phyloP scores from a whole-genome alignment of 2,329 filamentous ascomycete species.

The Blastomyces parvus region DNA sequence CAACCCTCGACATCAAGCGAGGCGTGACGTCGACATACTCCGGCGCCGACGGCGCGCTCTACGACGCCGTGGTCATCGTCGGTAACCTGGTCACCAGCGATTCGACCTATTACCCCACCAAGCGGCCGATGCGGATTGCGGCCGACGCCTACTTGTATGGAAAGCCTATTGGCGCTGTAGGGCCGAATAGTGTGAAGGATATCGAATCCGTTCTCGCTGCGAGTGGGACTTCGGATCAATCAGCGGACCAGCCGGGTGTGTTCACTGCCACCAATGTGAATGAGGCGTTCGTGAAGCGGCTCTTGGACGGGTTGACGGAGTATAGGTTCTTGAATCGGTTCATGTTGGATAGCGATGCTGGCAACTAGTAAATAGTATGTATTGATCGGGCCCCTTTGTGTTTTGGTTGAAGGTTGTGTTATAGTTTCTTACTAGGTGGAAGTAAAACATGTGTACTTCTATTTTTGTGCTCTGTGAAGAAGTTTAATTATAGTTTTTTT shows the following conservation, averaged over 20 bases:
- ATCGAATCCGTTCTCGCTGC: slow-evolving; percentile 28
- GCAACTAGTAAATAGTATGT: too few species aligned
- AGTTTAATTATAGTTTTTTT: too few species aligned
- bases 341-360: slow-evolving; percentile 39
- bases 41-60: slow-evolving; percentile 45
- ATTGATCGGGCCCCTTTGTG: too few species aligned
- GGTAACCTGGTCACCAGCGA: slow-evolving; percentile 17
- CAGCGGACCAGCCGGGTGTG: slow-evolving; percentile 23
- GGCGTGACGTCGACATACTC: slow-evolving; percentile 55
- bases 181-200: slow-evolving; percentile 31
- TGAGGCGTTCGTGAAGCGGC: slow-evolving; percentile 32
- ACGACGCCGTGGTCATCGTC: slow-evolving; percentile 51
- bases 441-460: too few species aligned
- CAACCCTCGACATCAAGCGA: slow-evolving; percentile 37
- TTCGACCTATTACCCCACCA: slow-evolving; percentile 51
- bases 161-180: slow-evolving; percentile 57
- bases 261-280: slow-evolving; percentile 25
- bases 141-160: slow-evolving; percentile 56
- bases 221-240: background rate
- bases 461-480: too few species aligned
- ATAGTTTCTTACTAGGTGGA: too few species aligned
- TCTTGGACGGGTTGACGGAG: slow-evolving; percentile 51
- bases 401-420: background rate
- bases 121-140: slow-evolving; percentile 55
- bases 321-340: slow-evolving; percentile 61